Evolutionary conservation across 2,329 filamentous ascomycete genomes (phyloP), one percentile per base, ranked within the genome.

Genomic region (Ascochyta clinopodiicola): DNA sequence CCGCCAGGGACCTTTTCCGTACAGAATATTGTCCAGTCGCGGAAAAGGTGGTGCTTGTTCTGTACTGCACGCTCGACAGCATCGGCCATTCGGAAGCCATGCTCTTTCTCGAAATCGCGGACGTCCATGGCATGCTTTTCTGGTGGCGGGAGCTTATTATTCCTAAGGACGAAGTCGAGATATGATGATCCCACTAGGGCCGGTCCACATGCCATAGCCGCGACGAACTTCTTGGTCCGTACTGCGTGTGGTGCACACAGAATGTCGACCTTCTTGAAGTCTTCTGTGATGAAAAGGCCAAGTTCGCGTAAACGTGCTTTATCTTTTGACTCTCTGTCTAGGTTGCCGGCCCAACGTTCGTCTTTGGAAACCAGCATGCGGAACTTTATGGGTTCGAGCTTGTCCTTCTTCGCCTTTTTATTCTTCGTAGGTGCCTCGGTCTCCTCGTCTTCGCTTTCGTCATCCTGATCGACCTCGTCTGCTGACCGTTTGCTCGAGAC

Each of bases 161-260:
- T 81, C 40, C 90, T 86, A 10, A 98, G 81, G 42, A 89, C 91
- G 22, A 85, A 81, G 51, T 94, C 90, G 53, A 99, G 85, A 74
- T 92, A 99, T 8, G 85, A 82, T 0, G 88, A 89, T 40, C 87
- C 87, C 49, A 98, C 84, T 38, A 98, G 85, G 1, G 85, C 83
- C 0, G 92, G 91, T 0, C 90, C 92, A 56, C 86, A 87, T 17
- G 95, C 92, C 25, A 99, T 79, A 12, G 92, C 92, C 58, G 88
- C 89, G 44, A 98, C 87, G 71, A 99, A 99, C 71, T 99, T 99
- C 72, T 91, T 87, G 0, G 95, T 99, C 34, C 95, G 89, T 31
- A 97, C 86, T 58, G 98, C 86, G 37, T 87, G 85, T 0, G 94
- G 95, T 3, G 94, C 94, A 31, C 92, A 92, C 10, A 99, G 84